phyloP scores from a whole-genome alignment of 495 filamentous ascomycete species.

The Astrothelium macrocarpum region DNA sequence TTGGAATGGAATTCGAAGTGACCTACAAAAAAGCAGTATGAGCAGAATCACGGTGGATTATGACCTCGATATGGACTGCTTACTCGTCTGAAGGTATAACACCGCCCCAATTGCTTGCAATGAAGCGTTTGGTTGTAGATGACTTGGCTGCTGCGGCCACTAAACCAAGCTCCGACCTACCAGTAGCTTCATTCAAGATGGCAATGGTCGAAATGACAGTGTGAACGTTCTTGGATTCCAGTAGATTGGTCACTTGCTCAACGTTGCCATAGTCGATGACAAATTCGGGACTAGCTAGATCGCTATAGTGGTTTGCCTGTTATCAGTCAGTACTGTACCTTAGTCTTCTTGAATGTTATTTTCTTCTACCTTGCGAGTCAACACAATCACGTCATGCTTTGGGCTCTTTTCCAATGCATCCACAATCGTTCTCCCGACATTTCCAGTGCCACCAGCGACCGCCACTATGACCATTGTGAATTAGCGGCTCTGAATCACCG shows the following conservation, averaged over 20 bases:
- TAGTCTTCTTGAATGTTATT: conserved; percentile 9
- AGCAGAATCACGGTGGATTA: background rate
- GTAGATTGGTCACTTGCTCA: conserved; percentile 27
- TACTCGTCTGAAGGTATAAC: conserved; percentile 1
- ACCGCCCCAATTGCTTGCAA: conserved; percentile 17
- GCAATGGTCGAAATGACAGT: conserved; percentile 44
- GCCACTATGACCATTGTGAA: conserved; percentile 38
- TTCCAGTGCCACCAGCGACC: conserved; percentile 46
- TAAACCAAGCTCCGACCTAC: conserved; percentile 30
- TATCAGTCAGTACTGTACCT: conserved; percentile 10
- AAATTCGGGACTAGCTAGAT: conserved; percentile 22
- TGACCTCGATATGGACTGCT: conserved; percentile 4
- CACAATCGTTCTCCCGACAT: conserved; percentile 43
- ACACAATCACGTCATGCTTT: conserved; percentile 37
- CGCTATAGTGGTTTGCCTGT: conserved; percentile 15
- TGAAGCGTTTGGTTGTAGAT: conserved; percentile 36
- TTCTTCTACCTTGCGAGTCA: conserved; percentile 34
- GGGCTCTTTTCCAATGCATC: conserved; percentile 33
- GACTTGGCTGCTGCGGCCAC: conserved; percentile 43
- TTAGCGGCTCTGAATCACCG: background rate
- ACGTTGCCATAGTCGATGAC: conserved; percentile 39
- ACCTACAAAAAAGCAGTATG: background rate
- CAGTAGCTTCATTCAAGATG: conserved; percentile 21
- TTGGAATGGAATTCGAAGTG: conserved; percentile 5
- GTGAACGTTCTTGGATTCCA: conserved; percentile 41